phyloP scores from a whole-genome alignment of 2,329 filamentous ascomycete genomes.

The Monosporascus sp. region DNA sequence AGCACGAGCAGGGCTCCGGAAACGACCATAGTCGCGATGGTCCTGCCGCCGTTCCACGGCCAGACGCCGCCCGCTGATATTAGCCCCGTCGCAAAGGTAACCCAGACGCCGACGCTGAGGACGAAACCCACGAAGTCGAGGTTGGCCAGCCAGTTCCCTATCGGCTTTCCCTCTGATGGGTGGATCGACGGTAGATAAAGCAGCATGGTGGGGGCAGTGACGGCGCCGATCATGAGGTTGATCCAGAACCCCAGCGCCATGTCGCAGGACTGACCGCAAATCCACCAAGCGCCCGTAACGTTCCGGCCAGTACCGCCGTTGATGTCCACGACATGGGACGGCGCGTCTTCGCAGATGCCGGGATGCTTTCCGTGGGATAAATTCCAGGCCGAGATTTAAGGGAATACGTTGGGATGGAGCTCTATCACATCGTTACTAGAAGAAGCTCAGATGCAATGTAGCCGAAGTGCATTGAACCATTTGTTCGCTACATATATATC shows the following conservation, averaged over 20 bases:
- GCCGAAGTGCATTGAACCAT: too few species aligned
- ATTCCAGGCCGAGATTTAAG: too few species aligned
- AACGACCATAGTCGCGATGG: conserved; percentile 41
- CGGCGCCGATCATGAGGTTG: conserved; percentile 45
- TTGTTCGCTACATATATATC: too few species aligned
- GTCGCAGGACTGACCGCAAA: conserved; percentile 36
- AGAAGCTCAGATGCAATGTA: too few species aligned
- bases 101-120: conserved; percentile 35
- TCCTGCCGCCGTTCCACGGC: conserved; percentile 39
- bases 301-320: conserved; percentile 4
- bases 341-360: too few species aligned
- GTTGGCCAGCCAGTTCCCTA: conserved; percentile 22
- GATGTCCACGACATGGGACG: too few species aligned
- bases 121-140: conserved; percentile 43
- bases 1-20: conserved; percentile 35
- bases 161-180: conserved; percentile 25
- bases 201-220: conserved; percentile 27
- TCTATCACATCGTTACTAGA: too few species aligned
- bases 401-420: too few species aligned
- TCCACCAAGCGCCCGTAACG: conserved; percentile 12
- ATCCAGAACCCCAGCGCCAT: conserved; percentile 51
- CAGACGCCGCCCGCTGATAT: conserved; percentile 43
- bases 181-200: conserved; percentile 23
- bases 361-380: too few species aligned
- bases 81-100: conserved; percentile 40